A percentile compares a stretch with the other conserved stretches of the same genome.
These are phyloP conservation scores for Euphorbia celastroides DNA, from an alignment of 441 rosid species.

Conservation along the genomic window DNA sequence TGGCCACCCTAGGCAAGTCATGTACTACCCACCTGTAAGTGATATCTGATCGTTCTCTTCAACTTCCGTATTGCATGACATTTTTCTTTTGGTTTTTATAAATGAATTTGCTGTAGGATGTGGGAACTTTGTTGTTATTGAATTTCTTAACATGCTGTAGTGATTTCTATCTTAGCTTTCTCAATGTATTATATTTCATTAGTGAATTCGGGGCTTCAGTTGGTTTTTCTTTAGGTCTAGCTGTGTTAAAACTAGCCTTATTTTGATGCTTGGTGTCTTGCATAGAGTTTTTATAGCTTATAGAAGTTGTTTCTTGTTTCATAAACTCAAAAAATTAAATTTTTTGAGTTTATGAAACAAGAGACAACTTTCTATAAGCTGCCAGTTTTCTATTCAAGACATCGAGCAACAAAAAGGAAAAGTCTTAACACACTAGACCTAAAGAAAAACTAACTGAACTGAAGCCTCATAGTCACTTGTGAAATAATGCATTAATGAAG, in stretches of 20 bases:
- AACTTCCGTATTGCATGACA: not conserved
- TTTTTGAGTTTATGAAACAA: not conserved
- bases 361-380: not conserved
- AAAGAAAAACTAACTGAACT: not conserved
- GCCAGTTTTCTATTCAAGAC: too few species aligned
- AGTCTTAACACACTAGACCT: not conserved
- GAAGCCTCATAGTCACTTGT: not conserved
- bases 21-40: constrained; percentile 78
- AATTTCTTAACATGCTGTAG: not conserved
- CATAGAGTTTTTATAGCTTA: too few species aligned
- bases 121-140: not conserved
- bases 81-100: not conserved
- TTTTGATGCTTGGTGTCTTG: not conserved
- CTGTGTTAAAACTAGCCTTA: not conserved
- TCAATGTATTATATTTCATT: not conserved
- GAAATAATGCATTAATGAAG: not conserved
- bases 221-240: not conserved
- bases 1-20: constrained; percentile 59
- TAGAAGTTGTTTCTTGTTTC: not conserved
- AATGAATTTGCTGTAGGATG: not conserved
- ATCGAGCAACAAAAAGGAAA: not conserved
- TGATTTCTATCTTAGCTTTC: not conserved
- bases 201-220: not conserved
- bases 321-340: not conserved
- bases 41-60: constrained; percentile 7